phyloP scores from a whole-genome alignment of 2,329 filamentous ascomycete genomes.

The Colletotrichum sp. region DNA sequence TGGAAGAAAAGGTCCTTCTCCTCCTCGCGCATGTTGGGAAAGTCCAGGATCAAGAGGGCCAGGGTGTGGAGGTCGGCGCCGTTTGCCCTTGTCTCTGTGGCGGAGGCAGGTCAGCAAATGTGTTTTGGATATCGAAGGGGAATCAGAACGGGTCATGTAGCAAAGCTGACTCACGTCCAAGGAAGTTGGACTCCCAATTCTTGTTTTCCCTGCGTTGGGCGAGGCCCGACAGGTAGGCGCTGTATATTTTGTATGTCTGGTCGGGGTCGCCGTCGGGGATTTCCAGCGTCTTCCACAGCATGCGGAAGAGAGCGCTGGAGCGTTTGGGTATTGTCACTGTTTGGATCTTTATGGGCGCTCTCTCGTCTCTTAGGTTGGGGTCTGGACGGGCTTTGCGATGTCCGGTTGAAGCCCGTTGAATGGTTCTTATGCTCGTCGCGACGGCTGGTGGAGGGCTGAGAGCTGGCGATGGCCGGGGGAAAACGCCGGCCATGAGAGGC shows the following conservation, averaged over 20 bases:
- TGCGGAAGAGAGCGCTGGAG: neutral
- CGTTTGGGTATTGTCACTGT: neutral
- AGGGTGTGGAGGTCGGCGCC: neutral
- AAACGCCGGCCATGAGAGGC: neutral
- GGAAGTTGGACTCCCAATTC: neutral
- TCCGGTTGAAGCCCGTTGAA: neutral
- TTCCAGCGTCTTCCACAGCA: neutral
- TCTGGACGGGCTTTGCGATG: neutral
- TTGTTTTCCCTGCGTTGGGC: neutral
- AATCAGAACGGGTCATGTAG: neutral
- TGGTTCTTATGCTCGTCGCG: neutral
- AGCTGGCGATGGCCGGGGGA: neutral
- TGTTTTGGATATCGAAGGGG: neutral
- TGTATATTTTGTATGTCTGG: neutral
- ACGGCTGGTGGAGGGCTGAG: neutral
- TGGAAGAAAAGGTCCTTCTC: neutral
- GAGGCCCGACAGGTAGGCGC: neutral
- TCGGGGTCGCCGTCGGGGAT: neutral
- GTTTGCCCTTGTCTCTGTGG: neutral
- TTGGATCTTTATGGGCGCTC: neutral
- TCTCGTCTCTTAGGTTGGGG: neutral
- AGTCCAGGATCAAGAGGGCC: neutral
- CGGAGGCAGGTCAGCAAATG: neutral
- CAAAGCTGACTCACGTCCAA: neutral
- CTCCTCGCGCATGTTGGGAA: neutral